Percentiles rank a stretch among this genome's conserved stretches.
These are phyloP conservation scores for Globisporangium rhizosaccharum DNA, from an alignment of 352 stramenopile genomes.

Conservation along the genomic window DNA sequence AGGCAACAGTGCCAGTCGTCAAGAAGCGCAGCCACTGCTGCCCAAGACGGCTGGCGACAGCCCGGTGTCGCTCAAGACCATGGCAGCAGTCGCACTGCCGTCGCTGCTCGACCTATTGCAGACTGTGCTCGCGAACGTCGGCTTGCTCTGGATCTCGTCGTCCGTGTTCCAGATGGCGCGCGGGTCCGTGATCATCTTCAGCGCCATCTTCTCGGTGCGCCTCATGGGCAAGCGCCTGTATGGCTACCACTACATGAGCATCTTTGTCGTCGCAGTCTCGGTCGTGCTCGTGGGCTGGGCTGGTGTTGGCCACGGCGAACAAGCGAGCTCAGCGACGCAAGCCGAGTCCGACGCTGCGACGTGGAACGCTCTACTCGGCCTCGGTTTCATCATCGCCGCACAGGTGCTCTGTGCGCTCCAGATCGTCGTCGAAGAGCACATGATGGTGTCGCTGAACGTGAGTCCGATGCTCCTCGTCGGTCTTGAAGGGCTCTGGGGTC, in stretches of 20 bases:
- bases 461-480: constrained; percentile 85
- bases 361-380: constrained; percentile 59
- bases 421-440: constrained; percentile 89
- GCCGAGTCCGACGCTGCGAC: constrained; percentile 12
- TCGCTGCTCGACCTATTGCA: constrained; percentile 78
- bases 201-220: constrained; percentile 75
- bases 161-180: constrained; percentile 90
- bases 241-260: constrained; percentile 83
- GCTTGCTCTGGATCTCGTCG: constrained; percentile 83
- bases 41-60: background rate
- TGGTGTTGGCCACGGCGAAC: constrained; percentile 32
- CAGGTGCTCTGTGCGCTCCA: constrained; percentile 84
- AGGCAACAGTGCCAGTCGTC: background rate
- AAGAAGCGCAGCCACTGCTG: constrained; percentile 11
- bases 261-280: constrained; percentile 64
- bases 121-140: constrained; percentile 85
- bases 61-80: constrained; percentile 34
- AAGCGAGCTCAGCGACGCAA: constrained; percentile 7
- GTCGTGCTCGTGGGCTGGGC: constrained; percentile 70
- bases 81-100: constrained; percentile 56
- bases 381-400: constrained; percentile 69
- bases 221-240: constrained; percentile 82
- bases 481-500: constrained; percentile 82
- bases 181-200: constrained; percentile 90
- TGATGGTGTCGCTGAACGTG: constrained; percentile 77